Percentiles rank a stretch among this genome's conserved stretches.
Evolutionary conservation across 2,329 filamentous ascomycete species (phyloP).

Genomic region (Cordyceps farinosa): DNA sequence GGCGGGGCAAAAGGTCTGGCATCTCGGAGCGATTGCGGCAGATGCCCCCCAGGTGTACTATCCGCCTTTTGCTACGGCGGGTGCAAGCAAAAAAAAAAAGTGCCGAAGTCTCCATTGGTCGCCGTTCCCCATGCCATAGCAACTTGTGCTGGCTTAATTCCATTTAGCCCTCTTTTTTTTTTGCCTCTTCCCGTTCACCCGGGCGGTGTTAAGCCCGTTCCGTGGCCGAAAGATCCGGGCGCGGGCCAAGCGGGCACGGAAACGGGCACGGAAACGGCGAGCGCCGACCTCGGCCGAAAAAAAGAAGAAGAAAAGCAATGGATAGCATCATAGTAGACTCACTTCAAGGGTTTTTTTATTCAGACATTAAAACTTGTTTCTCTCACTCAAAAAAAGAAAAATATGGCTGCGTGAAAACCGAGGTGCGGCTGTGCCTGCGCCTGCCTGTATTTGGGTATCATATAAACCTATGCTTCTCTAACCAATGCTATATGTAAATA

Average conservation of each 20-base stretch:
- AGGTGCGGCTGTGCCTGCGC: background rate
- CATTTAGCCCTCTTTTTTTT: conserved; percentile 9
- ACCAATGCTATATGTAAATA: background rate
- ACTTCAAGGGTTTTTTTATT: too few relatives aligned
- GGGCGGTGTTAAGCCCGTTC: background rate
- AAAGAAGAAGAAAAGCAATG: background rate
- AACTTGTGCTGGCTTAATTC: background rate
- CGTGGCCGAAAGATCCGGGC: background rate
- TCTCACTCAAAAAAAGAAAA: too few relatives aligned
- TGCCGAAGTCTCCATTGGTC: background rate
- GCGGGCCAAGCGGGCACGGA: background rate
- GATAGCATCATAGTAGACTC: background rate
- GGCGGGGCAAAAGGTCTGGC: background rate
- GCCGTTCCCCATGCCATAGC: background rate
- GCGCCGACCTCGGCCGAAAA: background rate
- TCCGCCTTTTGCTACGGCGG: background rate
- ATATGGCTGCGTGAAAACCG: too few relatives aligned
- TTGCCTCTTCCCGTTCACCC: too few relatives aligned
- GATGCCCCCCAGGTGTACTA: background rate
- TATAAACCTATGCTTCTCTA: background rate
- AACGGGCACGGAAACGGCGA: background rate
- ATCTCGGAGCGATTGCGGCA: background rate
- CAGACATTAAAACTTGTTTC: too few relatives aligned
- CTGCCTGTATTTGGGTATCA: conserved; percentile 5
- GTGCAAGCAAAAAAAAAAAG: background rate